phyloP scores from a whole-genome alignment of 208 protist genomes.

The Tritrichomonas musculus region DNA sequence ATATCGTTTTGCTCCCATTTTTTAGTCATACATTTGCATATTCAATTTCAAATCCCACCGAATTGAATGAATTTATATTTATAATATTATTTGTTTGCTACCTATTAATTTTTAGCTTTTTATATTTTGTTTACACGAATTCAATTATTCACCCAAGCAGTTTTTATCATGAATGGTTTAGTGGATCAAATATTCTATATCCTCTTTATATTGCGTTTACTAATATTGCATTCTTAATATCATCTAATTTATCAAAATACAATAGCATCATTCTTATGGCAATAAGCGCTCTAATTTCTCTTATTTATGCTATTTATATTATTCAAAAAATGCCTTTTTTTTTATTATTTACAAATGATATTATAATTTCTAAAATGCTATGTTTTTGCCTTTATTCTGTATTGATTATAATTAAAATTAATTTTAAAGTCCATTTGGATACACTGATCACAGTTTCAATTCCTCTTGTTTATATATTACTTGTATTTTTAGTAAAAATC shows the following conservation, averaged over 20 bases:
- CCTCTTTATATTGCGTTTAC: background rate
- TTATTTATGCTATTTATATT: background rate
- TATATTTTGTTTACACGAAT: background rate
- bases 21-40: background rate
- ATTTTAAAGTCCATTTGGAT: background rate
- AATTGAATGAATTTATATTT: background rate
- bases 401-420: background rate
- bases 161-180: background rate
- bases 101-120: background rate
- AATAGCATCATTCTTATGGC: background rate
- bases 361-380: background rate
- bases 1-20: background rate
- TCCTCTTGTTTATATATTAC: background rate
- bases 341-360: background rate
- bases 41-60: background rate
- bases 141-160: background rate
- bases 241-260: background rate
- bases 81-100: background rate
- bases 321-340: background rate
- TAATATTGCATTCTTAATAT: background rate
- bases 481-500: background rate
- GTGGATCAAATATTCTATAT: background rate
- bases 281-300: background rate
- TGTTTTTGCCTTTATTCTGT: background rate
- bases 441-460: background rate